Evolutionary conservation across 176 grass and related monocot genomes (phyloP).

Genomic region (Bromus sterilis): DNA sequence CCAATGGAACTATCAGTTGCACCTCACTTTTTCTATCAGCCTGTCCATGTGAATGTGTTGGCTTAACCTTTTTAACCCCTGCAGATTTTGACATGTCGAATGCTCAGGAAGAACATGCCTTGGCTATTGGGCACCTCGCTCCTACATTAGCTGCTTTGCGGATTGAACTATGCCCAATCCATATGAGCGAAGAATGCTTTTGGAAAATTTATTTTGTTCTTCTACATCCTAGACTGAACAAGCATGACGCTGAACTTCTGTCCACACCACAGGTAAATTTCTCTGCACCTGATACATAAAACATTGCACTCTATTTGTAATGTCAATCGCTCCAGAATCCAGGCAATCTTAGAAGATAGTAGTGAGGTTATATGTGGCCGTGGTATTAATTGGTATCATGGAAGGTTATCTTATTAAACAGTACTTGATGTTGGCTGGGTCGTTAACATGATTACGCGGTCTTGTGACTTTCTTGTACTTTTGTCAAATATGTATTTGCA

Average conservation of each 20-base stretch:
- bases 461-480: background rate
- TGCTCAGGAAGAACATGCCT: slow-evolving; percentile 80
- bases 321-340: background rate
- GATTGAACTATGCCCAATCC: slow-evolving; percentile 84
- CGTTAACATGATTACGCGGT: background rate
- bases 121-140: slow-evolving; percentile 59
- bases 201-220: slow-evolving; percentile 99
- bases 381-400: background rate
- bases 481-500: background rate
- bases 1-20: background rate
- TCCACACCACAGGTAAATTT: slow-evolving; percentile 77
- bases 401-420: background rate
- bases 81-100: slow-evolving; percentile 94
- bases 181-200: slow-evolving; percentile 84
- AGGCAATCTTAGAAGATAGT: background rate
- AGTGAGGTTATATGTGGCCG: background rate
- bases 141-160: slow-evolving; percentile 78
- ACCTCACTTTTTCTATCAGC: background rate
- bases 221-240: slow-evolving; percentile 86
- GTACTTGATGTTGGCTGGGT: background rate
- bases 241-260: slow-evolving; percentile 77
- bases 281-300: background rate
- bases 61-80: slow-evolving; percentile 14
- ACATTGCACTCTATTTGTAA: background rate
- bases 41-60: background rate